Evolutionary conservation across 495 filamentous ascomycete species (phyloP).

Genomic region (Podospora fimiseda): DNA sequence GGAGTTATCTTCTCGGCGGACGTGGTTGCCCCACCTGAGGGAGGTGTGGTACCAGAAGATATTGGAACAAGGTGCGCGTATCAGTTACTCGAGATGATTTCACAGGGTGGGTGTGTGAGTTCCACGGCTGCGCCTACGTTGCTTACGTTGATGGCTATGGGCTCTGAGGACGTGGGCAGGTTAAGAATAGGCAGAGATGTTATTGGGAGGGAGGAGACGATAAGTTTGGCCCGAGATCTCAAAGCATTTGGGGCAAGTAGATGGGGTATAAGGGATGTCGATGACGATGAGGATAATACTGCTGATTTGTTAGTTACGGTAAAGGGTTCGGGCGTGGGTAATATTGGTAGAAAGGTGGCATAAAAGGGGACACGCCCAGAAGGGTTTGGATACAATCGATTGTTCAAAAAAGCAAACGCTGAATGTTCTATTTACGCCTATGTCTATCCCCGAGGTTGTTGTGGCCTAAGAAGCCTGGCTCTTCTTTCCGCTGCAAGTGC

Average conservation of each 20-base stretch:
- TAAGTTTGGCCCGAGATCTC: slow-evolving; percentile 76
- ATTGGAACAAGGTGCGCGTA: slow-evolving; percentile 81
- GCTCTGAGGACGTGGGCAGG: slow-evolving; percentile 56
- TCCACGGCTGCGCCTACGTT: slow-evolving; percentile 61
- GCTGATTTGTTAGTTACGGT: slow-evolving; percentile 80
- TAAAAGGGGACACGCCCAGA: slow-evolving; percentile 35
- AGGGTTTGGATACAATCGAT: background rate
- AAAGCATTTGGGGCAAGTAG: slow-evolving; percentile 75
- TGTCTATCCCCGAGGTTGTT: background rate
- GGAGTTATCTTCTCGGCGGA: slow-evolving; percentile 84
- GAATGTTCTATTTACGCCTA: slow-evolving; percentile 3
- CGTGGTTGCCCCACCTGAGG: slow-evolving; percentile 68
- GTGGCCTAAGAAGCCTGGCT: slow-evolving; percentile 26
- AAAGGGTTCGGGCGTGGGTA: slow-evolving; percentile 90
- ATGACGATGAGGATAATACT: slow-evolving; percentile 59
- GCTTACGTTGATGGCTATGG: slow-evolving; percentile 94
- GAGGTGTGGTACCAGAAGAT: slow-evolving; percentile 81
- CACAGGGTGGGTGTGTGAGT: slow-evolving; percentile 74
- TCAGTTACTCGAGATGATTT: slow-evolving; percentile 78
- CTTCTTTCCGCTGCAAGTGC: slow-evolving; percentile 39
- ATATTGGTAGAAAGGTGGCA: slow-evolving; percentile 89
- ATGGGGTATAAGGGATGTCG: slow-evolving; percentile 70
- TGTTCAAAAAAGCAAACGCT: background rate
- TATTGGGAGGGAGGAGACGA: slow-evolving; percentile 67
- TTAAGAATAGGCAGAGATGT: slow-evolving; percentile 64